These are phyloP conservation scores for Bipolaris gigantea DNA, from an alignment of 2,329 filamentous ascomycete species.

Conservation along the genomic window DNA sequence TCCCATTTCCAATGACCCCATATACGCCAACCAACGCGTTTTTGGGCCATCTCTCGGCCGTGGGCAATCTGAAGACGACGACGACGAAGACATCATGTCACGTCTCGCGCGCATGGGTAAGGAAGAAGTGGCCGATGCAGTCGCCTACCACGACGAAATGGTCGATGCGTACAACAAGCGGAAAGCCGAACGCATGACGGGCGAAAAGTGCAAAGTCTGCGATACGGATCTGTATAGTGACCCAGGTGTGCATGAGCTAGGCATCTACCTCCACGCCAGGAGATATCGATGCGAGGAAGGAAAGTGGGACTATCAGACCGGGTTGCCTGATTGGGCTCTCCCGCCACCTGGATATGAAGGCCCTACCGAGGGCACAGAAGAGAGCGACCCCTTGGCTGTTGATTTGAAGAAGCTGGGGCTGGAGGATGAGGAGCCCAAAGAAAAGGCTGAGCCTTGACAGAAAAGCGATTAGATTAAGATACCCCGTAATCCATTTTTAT, in stretches of 20 bases:
- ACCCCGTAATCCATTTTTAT: conserved; percentile 10
- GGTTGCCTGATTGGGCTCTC: conserved; percentile 82
- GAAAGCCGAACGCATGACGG: conserved; percentile 92
- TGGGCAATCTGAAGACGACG: conserved; percentile 66
- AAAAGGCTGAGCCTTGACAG: neutral
- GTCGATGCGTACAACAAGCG: conserved; percentile 86
- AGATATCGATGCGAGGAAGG: conserved; percentile 84
- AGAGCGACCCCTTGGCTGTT: conserved; percentile 51
- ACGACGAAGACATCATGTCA: conserved; percentile 87
- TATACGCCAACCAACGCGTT: conserved; percentile 92
- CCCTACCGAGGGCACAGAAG: conserved; percentile 64
- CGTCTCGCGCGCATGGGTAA: conserved; percentile 90
- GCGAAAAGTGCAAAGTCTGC: conserved; percentile 77
- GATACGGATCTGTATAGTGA: conserved; percentile 90
- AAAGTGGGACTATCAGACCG: conserved; percentile 83
- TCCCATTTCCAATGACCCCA: conserved; percentile 95
- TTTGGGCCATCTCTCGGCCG: conserved; percentile 81
- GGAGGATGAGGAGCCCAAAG: conserved; percentile 23
- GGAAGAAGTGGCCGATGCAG: conserved; percentile 84
- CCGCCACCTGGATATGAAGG: conserved; percentile 74
- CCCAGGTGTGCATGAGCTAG: conserved; percentile 84
- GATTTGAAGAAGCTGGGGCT: conserved; percentile 48
- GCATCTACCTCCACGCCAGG: conserved; percentile 89
- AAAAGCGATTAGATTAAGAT: conserved; percentile 7
- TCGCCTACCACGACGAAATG: conserved; percentile 93